These are phyloP conservation scores for Tetrahymena malaccensis DNA, from an alignment of 73 alveolate species.

Conservation along the genomic window DNA sequence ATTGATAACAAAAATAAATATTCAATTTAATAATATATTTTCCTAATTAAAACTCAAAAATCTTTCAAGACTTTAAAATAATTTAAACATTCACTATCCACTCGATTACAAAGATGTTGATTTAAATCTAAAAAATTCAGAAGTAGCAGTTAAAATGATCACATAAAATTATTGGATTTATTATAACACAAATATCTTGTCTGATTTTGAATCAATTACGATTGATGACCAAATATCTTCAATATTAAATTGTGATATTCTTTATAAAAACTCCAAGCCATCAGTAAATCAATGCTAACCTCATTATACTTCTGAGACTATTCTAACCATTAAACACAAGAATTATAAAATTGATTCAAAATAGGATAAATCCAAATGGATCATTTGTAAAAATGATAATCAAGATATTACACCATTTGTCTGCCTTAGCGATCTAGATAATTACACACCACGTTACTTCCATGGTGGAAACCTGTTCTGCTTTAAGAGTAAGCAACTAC, in stretches of 20 bases:
- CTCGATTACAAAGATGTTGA: background rate
- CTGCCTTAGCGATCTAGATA: background rate
- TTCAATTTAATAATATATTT: background rate
- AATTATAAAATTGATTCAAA: background rate
- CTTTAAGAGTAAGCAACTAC: background rate
- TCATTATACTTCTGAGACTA: background rate
- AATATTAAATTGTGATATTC: background rate
- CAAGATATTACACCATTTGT: background rate
- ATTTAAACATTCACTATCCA: background rate
- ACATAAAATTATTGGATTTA: background rate
- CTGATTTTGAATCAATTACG: background rate
- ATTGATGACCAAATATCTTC: background rate
- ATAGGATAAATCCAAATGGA: background rate
- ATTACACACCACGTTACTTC: background rate
- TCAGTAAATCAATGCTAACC: background rate
- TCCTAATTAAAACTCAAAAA: background rate
- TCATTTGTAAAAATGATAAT: background rate
- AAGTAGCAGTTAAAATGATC: background rate
- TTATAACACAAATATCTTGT: background rate
- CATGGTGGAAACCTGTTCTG: background rate
- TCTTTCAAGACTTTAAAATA: background rate
- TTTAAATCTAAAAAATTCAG: background rate
- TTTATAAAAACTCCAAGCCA: background rate
- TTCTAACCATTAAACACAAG: background rate
- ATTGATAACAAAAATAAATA: background rate